Conservation (phyloP, 2,329 filamentous ascomycete genomes). For the Cytospora paraplurivora region DNA sequence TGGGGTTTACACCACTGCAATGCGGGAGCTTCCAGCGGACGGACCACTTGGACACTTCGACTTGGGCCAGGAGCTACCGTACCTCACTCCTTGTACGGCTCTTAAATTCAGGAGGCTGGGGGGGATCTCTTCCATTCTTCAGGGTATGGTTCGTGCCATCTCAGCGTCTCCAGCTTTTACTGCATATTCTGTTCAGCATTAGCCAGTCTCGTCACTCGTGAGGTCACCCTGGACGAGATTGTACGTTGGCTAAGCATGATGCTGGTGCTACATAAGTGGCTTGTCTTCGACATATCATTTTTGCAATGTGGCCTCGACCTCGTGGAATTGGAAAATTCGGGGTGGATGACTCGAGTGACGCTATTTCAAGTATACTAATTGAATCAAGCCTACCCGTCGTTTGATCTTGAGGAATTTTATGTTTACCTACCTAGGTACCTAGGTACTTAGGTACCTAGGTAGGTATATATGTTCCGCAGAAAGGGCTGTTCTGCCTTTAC, state of each 20-base stretch:
- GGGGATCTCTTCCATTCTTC: background rate
- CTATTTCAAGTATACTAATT: constrained; percentile 2
- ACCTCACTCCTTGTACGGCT: constrained; percentile 3
- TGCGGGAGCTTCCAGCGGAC: background rate
- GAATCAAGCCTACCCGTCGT: background rate
- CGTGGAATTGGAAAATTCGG: background rate
- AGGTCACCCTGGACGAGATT: constrained; percentile 1
- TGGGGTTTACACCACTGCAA: too few relatives aligned
- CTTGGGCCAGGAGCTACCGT: constrained; percentile 14
- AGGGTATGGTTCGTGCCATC: background rate
- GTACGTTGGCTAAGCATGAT: background rate
- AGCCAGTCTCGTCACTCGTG: background rate
- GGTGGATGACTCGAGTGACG: background rate
- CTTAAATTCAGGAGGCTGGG: constrained; percentile 19
- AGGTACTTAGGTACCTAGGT: too few relatives aligned
- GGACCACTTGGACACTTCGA: constrained; percentile 4
- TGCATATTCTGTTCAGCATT: background rate
- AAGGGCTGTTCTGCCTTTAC: too few relatives aligned
- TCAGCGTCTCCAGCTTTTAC: background rate
- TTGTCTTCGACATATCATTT: background rate
- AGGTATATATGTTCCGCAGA: background rate
- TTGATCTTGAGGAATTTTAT: too few relatives aligned
- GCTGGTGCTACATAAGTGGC: background rate
- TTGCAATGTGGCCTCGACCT: background rate
- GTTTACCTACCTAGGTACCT: too few relatives aligned